These are phyloP conservation scores for Panicum virgatum DNA, from an alignment of 202 grass and related monocot species.

Conservation along the genomic window DNA sequence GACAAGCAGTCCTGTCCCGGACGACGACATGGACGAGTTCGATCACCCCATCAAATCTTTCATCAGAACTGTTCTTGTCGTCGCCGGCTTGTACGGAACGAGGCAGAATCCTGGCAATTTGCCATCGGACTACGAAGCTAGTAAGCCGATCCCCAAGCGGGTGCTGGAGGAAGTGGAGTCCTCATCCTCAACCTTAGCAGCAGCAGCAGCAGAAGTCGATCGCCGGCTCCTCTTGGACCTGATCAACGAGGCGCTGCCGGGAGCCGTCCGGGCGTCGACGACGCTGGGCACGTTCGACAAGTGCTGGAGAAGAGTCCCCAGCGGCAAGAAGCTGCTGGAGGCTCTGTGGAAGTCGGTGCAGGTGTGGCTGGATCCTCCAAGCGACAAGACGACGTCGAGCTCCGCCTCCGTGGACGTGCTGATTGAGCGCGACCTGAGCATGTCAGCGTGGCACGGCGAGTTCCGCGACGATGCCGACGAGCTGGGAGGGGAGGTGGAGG, in stretches of 20 bases:
- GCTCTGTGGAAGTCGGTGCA: constrained; percentile 53
- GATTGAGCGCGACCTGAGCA: constrained; percentile 63
- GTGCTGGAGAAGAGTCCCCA: no score
- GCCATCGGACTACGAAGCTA: constrained; percentile 29
- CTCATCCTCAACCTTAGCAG: background rate
- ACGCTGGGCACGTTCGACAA: constrained; percentile 54
- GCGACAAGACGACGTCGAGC: background rate
- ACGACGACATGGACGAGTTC: constrained; percentile 24
- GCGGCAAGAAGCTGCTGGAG: constrained; percentile 68
- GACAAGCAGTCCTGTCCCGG: constrained; percentile 31
- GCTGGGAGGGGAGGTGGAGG: constrained; percentile 56
- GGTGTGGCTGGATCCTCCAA: constrained; percentile 26
- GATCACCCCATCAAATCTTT: constrained; percentile 57
- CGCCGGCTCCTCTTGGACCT: constrained; percentile 81
- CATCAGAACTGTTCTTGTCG: constrained; percentile 57
- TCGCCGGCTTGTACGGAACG: constrained; percentile 50
- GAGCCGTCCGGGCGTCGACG: constrained; percentile 30
- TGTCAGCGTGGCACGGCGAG: constrained; percentile 51
- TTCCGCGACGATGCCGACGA: constrained; percentile 58
- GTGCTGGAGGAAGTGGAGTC: constrained; percentile 70
- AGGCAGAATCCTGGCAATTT: constrained; percentile 19
- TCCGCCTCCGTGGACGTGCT: constrained; percentile 62
- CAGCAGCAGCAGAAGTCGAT: constrained; percentile 16
- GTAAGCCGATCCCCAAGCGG: constrained; percentile 65
- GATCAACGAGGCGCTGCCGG: constrained; percentile 68